These are phyloP conservation scores for Penicillium subrubescens DNA, from an alignment of 495 filamentous ascomycete genomes.

Conservation along the genomic window DNA sequence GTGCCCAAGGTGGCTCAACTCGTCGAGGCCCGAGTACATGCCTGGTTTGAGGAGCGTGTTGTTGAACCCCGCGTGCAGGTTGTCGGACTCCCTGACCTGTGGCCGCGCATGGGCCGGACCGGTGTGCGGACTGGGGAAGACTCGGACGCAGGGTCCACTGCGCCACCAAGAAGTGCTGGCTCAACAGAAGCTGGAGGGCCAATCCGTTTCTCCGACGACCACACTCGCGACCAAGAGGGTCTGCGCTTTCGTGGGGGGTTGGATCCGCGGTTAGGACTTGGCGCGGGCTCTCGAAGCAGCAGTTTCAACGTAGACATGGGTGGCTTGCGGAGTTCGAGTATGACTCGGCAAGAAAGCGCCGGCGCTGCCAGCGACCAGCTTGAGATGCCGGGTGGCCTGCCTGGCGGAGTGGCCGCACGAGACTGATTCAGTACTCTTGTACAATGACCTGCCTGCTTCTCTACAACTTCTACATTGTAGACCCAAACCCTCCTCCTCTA, in stretches of 20 bases:
- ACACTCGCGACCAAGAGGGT: constrained; percentile 32
- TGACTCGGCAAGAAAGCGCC: constrained; percentile 38
- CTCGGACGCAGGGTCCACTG: constrained; percentile 44
- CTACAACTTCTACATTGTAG: constrained; percentile 6
- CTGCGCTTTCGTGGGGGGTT: constrained; percentile 40
- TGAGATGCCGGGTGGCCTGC: constrained; percentile 38
- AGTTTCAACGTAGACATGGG: constrained; percentile 44
- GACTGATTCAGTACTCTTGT: constrained; percentile 3
- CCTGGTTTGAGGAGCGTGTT: constrained; percentile 95
- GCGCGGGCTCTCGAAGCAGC: constrained; percentile 39
- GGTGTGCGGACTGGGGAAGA: constrained; percentile 49
- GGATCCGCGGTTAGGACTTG: constrained; percentile 35
- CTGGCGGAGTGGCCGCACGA: constrained; percentile 20
- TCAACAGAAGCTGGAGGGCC: constrained; percentile 32
- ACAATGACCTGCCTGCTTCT: background rate
- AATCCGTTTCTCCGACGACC: constrained; percentile 27
- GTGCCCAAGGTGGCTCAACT: constrained; percentile 97
- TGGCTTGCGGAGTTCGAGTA: constrained; percentile 38
- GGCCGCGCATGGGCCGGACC: constrained; percentile 73
- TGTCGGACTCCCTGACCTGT: constrained; percentile 88
- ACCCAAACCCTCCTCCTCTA: background rate
- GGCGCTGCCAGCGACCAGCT: constrained; percentile 37
- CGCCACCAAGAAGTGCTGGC: constrained; percentile 38
- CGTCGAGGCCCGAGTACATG: constrained; percentile 85
- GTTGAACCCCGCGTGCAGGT: constrained; percentile 97